Evolutionary conservation across 108 stramenopile species (phyloP), one percentile per base, ranked within the genome.

Genomic region (Fragilariopsis cylindrus): DNA sequence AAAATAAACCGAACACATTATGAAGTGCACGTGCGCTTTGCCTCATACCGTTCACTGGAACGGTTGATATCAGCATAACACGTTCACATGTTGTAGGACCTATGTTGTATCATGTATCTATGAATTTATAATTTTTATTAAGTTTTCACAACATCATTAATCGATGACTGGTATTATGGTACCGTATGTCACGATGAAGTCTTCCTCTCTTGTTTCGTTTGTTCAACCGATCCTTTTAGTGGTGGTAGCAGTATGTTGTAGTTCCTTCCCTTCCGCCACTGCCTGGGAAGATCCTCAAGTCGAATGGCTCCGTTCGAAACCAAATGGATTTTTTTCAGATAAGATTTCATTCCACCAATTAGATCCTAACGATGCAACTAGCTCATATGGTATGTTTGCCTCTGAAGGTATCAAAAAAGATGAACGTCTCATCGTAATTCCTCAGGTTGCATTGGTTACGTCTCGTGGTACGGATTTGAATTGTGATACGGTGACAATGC

Each of bases 351-450:
- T 55, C 19, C 49, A 48, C 0, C 48, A 50, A 44, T 39, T 40
- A 11, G 53, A 64, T 47, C 65, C 65, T 6, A 43, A 50, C 7
- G 60, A 76, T 19, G 18, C n/a, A 13, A 63, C 2, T 19, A 70
- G 74, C 39, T 64, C 42, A n/a, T 69, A 70, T 50, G 78, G 75
- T 46, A 65, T 81, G 48, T 81, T 81, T 54, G 84, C 80, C 47
- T 73, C 68, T 40, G 76, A 55, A 68, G 70, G 70, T 40, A 78
- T 84, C 49, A 7, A 16, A 44, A 68, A 68, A 52, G 40, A 71
- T 18, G 77, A 80, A 76, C 19, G 60, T 5, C 39, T 86, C n/a
- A 65, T 86, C 39, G 21, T 65, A 5, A 78, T 86, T 69, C 85
- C 85, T 5, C 46, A 65, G 5, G 30, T 52, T 3, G 62, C 48